Percentiles rank a stretch among this genome's conserved stretches.
These are phyloP conservation scores for Dictyostelium purpureum DNA, from an alignment of 78 protist genomes.

Conservation along the genomic window DNA sequence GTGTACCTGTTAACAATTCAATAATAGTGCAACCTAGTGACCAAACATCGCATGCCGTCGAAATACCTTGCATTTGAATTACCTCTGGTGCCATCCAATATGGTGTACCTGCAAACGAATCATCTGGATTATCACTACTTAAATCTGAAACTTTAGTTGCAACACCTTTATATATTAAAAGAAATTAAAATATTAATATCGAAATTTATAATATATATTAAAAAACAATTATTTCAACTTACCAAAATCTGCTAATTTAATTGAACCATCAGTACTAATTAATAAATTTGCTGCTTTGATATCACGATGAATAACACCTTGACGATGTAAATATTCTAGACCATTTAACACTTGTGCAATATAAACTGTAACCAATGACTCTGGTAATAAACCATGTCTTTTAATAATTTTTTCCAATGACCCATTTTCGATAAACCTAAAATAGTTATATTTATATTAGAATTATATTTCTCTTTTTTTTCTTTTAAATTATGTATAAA, in stretches of 20 bases:
- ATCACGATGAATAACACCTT: conserved; percentile 90
- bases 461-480: background rate
- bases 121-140: conserved; percentile 63
- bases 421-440: conserved; percentile 92
- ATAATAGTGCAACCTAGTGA: conserved; percentile 89
- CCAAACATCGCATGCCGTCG: conserved; percentile 88
- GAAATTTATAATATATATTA: background rate
- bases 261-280: conserved; percentile 78
- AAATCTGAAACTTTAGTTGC: conserved; percentile 75
- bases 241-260: conserved; percentile 95
- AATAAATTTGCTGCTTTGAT: conserved; percentile 89
- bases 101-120: conserved; percentile 95
- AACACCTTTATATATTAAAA: conserved; percentile 94
- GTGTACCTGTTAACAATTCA: conserved; percentile 83
- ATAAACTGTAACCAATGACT: conserved; percentile 89
- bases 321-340: conserved; percentile 89
- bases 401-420: conserved; percentile 89
- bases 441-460: background rate
- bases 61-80: conserved; percentile 86
- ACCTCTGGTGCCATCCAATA: conserved; percentile 98
- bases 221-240: too few relatives aligned
- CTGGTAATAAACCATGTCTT: conserved; percentile 94
- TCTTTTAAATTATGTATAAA: background rate
- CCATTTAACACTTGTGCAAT: conserved; percentile 92
- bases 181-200: too few relatives aligned